A percentile compares a stretch with the other conserved stretches of the same genome.
phyloP scores from a whole-genome alignment of 768 basidiomycete genomes.

The Boletus rubroflammeus region DNA sequence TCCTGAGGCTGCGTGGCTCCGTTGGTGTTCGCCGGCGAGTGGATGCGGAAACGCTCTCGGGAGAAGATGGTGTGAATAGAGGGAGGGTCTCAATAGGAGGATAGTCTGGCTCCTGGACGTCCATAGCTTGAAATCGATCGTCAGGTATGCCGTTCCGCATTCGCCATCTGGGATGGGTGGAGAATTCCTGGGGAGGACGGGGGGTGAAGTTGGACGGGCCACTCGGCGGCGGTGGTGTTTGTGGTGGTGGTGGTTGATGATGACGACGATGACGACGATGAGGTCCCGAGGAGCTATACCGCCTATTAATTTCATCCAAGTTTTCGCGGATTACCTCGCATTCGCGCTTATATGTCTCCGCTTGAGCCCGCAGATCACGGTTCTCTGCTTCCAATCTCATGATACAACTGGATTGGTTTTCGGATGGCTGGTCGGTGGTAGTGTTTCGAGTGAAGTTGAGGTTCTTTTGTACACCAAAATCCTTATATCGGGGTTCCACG shows the following conservation, averaged over 20 bases:
- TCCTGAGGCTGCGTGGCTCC: slow-evolving; percentile 6
- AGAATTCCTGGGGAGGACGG: not conserved
- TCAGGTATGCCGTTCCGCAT: not conserved
- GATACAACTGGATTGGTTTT: slow-evolving; percentile 12
- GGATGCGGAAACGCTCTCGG: not conserved
- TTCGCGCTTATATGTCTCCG: slow-evolving; percentile 7
- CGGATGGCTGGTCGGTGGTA: not conserved
- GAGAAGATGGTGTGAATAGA: slow-evolving; percentile 5
- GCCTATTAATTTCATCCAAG: slow-evolving; percentile 11
- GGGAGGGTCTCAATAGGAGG: slow-evolving; percentile 19
- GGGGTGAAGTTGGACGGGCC: not conserved
- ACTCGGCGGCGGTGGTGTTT: not conserved
- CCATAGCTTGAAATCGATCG: not conserved
- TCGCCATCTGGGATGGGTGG: slow-evolving; percentile 21
- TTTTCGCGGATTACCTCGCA: slow-evolving; percentile 2
- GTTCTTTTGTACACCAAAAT: slow-evolving; percentile 24
- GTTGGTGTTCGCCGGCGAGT: slow-evolving; percentile 7
- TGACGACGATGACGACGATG: not conserved
- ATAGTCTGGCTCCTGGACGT: slow-evolving; percentile 3
- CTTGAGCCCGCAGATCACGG: slow-evolving; percentile 4
- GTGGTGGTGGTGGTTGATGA: not conserved
- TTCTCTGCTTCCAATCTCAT: slow-evolving; percentile 19
- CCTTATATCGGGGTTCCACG: slow-evolving; percentile 12
- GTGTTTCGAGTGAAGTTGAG: slow-evolving; percentile 20
- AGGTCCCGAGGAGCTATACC: not conserved